These are phyloP conservation scores for Aureobasidium pullulans DNA, from an alignment of 2,329 filamentous ascomycete genomes.

Conservation along the genomic window DNA sequence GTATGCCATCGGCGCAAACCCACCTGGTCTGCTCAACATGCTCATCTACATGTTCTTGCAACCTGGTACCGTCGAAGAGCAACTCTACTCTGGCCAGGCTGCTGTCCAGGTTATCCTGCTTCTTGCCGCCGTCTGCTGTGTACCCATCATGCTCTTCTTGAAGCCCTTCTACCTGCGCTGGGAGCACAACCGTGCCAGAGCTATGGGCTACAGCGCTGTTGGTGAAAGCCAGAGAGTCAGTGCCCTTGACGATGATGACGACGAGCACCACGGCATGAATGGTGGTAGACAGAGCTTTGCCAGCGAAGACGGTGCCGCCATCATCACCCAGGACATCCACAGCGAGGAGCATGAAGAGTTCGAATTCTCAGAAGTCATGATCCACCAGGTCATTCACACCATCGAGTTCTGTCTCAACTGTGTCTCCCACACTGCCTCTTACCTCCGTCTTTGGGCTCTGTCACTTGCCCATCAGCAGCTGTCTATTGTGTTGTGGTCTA, in stretches of 20 bases:
- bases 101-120: conserved; percentile 70
- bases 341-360: conserved; percentile 89
- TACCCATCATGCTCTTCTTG: conserved; percentile 83
- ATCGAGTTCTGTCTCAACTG: conserved; percentile 99
- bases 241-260: conserved; percentile 81
- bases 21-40: conserved; percentile 94
- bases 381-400: conserved; percentile 97
- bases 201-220: conserved; percentile 84
- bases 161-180: conserved; percentile 93
- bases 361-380: conserved; percentile 95
- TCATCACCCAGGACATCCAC: conserved; percentile 81
- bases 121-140: conserved; percentile 74
- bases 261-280: conserved; percentile 44
- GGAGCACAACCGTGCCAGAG: conserved; percentile 85
- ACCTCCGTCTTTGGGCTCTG: conserved; percentile 95
- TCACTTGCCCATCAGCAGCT: conserved; percentile 97
- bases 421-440: conserved; percentile 96
- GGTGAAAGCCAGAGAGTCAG: conserved; percentile 83
- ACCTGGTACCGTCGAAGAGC: conserved; percentile 66
- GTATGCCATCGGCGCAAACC: conserved; percentile 56
- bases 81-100: conserved; percentile 71
- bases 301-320: conserved; percentile 69
- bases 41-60: conserved; percentile 98
- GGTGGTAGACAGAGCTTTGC: conserved; percentile 60
- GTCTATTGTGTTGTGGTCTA: conserved; percentile 89